These are phyloP conservation scores for Astathelohania contejeani DNA, from an alignment of 371 early-diverging fungal species.

Conservation along the genomic window DNA sequence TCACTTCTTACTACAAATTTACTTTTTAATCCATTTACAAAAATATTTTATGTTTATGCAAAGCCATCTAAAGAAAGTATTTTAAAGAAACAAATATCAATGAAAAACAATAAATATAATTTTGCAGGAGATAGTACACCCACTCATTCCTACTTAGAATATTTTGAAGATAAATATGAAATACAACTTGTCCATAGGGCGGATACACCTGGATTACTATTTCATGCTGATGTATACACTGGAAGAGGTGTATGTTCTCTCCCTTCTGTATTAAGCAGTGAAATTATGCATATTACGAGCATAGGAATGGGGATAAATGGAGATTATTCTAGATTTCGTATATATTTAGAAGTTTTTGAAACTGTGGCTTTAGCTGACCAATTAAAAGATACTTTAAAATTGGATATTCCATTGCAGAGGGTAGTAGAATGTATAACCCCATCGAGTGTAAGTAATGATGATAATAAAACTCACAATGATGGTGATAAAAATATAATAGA, in stretches of 20 bases:
- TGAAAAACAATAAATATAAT: background rate
- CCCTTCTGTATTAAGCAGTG: constrained; percentile 4
- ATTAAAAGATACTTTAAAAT: constrained; percentile 10
- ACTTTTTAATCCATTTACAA: constrained; percentile 13
- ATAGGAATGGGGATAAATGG: constrained; percentile 10
- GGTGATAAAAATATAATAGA: background rate
- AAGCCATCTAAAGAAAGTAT: constrained; percentile 5
- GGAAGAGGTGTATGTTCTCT: constrained; percentile 2
- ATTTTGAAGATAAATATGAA: constrained; percentile 24
- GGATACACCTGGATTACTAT: background rate
- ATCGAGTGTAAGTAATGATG: too few relatives aligned
- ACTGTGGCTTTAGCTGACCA: constrained; percentile 16
- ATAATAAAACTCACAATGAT: background rate
- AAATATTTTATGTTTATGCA: constrained; percentile 6
- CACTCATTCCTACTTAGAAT: constrained; percentile 11
- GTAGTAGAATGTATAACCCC: constrained; percentile 3
- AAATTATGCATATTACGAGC: constrained; percentile 23
- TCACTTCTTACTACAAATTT: background rate
- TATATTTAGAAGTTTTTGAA: constrained; percentile 26
- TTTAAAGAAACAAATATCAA: background rate
- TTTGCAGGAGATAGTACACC: background rate
- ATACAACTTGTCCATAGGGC: constrained; percentile 2
- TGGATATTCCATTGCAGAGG: background rate
- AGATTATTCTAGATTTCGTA: constrained; percentile 11
- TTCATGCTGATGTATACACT: background rate